phyloP scores from a whole-genome alignment of 805 yeast species.

The Candida adriatica region DNA sequence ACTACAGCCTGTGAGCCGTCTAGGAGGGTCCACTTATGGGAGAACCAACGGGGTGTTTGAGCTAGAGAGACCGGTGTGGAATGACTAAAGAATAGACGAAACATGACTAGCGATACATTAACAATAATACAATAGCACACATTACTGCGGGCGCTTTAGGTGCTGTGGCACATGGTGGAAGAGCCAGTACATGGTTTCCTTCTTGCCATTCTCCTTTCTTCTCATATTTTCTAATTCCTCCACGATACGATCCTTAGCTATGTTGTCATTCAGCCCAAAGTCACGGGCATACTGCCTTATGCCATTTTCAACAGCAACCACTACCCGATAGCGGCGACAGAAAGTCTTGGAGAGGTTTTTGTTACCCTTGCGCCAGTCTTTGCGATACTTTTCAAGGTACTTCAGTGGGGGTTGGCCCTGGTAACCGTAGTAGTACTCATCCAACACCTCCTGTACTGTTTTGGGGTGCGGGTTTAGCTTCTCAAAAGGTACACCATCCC shows the following conservation, averaged over 20 bases:
- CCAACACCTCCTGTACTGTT: conserved; percentile 23
- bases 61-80: conserved; percentile 7
- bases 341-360: conserved; percentile 22
- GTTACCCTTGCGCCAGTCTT: conserved; percentile 23
- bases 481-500: conserved; percentile 16
- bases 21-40: conserved; percentile 45
- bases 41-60: conserved; percentile 36
- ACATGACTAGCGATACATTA: not conserved
- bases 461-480: conserved; percentile 21
- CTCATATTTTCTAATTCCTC: conserved; percentile 20
- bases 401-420: conserved; percentile 24
- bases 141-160: conserved; percentile 17
- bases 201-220: conserved; percentile 19
- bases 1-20: conserved; percentile 46
- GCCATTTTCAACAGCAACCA: conserved; percentile 23
- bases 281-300: conserved; percentile 13
- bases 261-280: conserved; percentile 13
- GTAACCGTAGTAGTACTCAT: conserved; percentile 23
- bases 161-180: conserved; percentile 24
- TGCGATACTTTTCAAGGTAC: conserved; percentile 22
- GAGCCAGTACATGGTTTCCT: conserved; percentile 26
- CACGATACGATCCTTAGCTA: conserved; percentile 20
- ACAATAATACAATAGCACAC: not conserved
- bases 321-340: conserved; percentile 22
- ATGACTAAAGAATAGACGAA: not conserved